Percentiles rank a stretch among this genome's conserved stretches.
phyloP scores from a whole-genome alignment of 2,329 filamentous ascomycete genomes.

The Penicillium sp. region DNA sequence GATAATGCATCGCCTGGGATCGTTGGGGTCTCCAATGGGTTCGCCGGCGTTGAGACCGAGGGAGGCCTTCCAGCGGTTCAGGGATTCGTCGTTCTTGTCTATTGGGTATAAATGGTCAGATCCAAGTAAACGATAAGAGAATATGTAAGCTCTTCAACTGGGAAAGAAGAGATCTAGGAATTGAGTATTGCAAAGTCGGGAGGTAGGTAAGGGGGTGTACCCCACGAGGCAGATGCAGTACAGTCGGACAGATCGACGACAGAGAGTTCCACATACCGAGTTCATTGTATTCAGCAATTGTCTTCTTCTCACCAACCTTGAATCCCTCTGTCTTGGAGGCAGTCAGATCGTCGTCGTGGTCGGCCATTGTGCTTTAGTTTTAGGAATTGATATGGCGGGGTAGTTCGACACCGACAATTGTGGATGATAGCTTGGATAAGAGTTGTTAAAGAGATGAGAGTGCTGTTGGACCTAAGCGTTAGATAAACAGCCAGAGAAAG shows the following conservation, averaged over 20 bases:
- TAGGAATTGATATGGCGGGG: conserved; percentile 22
- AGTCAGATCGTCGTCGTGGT: conserved; percentile 79
- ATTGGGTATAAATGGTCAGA: conserved; percentile 28
- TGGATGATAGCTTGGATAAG: background rate
- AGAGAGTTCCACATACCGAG: conserved; percentile 69
- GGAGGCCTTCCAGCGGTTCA: conserved; percentile 97
- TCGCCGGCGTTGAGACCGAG: conserved; percentile 79
- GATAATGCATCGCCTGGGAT: conserved; percentile 92
- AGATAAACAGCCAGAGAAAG: background rate
- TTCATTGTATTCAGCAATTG: conserved; percentile 89
- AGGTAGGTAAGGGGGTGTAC: conserved; percentile 9
- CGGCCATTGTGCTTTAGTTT: conserved; percentile 61
- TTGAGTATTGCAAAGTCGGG: background rate
- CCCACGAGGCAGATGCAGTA: conserved; percentile 18
- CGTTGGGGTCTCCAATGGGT: conserved; percentile 75
- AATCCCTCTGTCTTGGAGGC: conserved; percentile 92
- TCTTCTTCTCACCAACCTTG: conserved; percentile 99
- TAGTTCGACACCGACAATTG: conserved; percentile 21
- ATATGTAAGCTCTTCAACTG: background rate
- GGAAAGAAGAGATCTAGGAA: background rate
- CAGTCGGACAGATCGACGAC: background rate
- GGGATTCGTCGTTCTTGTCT: conserved; percentile 83
- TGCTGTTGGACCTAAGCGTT: background rate
- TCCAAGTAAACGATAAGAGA: background rate
- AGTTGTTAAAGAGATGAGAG: background rate